These are phyloP conservation scores for Stenocarpella maydis DNA, from an alignment of 2,329 filamentous ascomycete genomes.

Conservation along the genomic window DNA sequence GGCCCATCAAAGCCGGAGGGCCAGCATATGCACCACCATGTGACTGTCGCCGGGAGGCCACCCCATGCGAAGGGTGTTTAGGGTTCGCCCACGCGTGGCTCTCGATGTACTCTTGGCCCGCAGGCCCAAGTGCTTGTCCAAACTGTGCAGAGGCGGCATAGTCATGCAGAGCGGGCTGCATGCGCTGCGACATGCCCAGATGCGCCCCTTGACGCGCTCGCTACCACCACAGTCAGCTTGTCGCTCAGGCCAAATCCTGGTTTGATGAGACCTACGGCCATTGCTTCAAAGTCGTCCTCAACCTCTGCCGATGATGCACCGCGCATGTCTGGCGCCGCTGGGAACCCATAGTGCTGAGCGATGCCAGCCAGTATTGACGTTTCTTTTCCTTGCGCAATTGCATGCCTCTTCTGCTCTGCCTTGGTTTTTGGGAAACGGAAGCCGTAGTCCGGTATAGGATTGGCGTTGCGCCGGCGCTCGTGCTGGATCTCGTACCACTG, in stretches of 20 bases:
- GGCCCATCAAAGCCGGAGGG: conserved; percentile 29
- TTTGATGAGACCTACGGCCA: conserved; percentile 72
- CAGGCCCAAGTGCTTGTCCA: conserved; percentile 64
- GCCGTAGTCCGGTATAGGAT: conserved; percentile 82
- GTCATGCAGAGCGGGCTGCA: conserved; percentile 53
- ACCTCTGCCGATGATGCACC: conserved; percentile 76
- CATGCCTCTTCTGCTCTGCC: conserved; percentile 81
- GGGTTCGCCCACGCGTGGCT: conserved; percentile 94
- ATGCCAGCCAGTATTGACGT: conserved; percentile 90
- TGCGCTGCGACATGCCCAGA: conserved; percentile 44
- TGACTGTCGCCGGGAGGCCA: conserved; percentile 32
- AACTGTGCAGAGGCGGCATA: conserved; percentile 56
- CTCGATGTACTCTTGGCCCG: conserved; percentile 87
- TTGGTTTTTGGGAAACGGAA: conserved; percentile 81
- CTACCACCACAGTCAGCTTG: conserved; percentile 37
- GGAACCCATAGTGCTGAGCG: conserved; percentile 95
- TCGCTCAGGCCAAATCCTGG: not conserved
- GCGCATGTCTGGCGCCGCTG: conserved; percentile 86
- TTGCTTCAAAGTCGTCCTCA: conserved; percentile 87
- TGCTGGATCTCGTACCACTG: conserved; percentile 94
- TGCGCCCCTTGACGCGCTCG: conserved; percentile 43
- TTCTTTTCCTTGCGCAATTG: conserved; percentile 92
- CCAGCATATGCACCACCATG: conserved; percentile 33
- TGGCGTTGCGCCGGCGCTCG: conserved; percentile 74
- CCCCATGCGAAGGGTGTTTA: conserved; percentile 75